These are phyloP conservation scores for Kregervanrija delftensis DNA, from an alignment of 805 yeast species.

Conservation along the genomic window DNA sequence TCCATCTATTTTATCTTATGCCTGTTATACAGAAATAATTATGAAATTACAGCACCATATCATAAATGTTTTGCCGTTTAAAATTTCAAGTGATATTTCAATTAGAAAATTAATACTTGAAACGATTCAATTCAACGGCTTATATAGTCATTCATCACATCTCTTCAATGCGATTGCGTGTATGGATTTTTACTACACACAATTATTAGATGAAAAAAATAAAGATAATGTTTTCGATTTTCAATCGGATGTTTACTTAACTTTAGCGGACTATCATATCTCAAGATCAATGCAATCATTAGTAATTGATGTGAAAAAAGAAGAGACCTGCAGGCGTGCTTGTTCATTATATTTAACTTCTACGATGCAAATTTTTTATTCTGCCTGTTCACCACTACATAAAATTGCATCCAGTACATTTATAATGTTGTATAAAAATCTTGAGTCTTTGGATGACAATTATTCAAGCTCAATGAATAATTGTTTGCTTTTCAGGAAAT, in stretches of 20 bases:
- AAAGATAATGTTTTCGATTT: conserved; percentile 5
- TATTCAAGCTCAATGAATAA: conserved; percentile 1
- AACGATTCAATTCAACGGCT: neutral
- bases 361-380: conserved; percentile 9
- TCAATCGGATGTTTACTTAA: conserved; percentile 10
- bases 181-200: conserved; percentile 11
- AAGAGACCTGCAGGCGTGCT: conserved; percentile 6
- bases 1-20: conserved; percentile 4
- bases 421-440: conserved; percentile 10
- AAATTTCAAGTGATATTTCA: conserved; percentile 1
- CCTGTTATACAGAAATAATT: conserved; percentile 5
- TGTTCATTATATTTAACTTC: conserved; percentile 6
- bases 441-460: conserved; percentile 4
- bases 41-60: conserved; percentile 4
- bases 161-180: conserved; percentile 9
- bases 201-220: neutral
- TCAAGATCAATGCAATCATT: conserved; percentile 12
- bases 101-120: conserved; percentile 1
- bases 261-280: conserved; percentile 15
- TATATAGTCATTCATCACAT: conserved; percentile 9
- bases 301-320: conserved; percentile 5
- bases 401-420: conserved; percentile 11
- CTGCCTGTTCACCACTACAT: conserved; percentile 12
- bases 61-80: conserved; percentile 7
- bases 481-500: conserved; percentile 2